Evolutionary conservation across 768 basidiomycete genomes (phyloP).

Genomic region (Amanita jacksonii): DNA sequence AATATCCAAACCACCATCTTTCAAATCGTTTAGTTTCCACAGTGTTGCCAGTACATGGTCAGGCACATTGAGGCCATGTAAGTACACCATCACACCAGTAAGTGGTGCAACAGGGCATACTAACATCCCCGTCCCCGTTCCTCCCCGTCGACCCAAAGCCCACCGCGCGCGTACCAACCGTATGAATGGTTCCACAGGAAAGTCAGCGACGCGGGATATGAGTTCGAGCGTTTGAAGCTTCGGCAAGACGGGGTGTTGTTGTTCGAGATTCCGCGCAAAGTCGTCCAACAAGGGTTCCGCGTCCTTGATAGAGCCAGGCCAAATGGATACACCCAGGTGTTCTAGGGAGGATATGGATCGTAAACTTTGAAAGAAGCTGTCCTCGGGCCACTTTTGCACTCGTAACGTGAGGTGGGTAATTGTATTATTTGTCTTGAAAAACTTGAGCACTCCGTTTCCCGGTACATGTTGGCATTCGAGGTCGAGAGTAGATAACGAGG

Average conservation of each 20-base stretch:
- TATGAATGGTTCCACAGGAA: conserved; percentile 5
- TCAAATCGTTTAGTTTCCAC: conserved; percentile 4
- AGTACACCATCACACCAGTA: background rate
- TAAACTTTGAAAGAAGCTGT: conserved; percentile 2
- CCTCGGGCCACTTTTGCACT: conserved; percentile 4
- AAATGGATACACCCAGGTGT: conserved; percentile 1
- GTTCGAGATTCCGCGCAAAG: conserved; percentile 1
- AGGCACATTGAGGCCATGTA: conserved; percentile 1
- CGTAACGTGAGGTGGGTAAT: conserved; percentile 7
- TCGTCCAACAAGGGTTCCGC: conserved; percentile 3
- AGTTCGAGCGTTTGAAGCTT: background rate
- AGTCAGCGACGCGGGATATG: conserved; percentile 1
- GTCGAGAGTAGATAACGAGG: conserved; percentile 1
- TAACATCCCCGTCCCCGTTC: background rate
- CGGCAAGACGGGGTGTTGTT: background rate
- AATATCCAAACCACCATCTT: conserved; percentile 4
- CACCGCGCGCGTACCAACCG: conserved; percentile 6
- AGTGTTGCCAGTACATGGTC: conserved; percentile 5
- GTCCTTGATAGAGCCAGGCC: conserved; percentile 2
- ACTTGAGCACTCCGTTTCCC: background rate
- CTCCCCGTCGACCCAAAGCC: conserved; percentile 5
- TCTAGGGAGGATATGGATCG: conserved; percentile 1
- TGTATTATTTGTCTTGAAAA: conserved; percentile 5
- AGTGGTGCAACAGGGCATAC: background rate
- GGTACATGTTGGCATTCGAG: conserved; percentile 5